Percentiles rank a stretch among this genome's conserved stretches.
Evolutionary conservation across 768 basidiomycete species (phyloP).

Genomic region (Tylopilus balloui): DNA sequence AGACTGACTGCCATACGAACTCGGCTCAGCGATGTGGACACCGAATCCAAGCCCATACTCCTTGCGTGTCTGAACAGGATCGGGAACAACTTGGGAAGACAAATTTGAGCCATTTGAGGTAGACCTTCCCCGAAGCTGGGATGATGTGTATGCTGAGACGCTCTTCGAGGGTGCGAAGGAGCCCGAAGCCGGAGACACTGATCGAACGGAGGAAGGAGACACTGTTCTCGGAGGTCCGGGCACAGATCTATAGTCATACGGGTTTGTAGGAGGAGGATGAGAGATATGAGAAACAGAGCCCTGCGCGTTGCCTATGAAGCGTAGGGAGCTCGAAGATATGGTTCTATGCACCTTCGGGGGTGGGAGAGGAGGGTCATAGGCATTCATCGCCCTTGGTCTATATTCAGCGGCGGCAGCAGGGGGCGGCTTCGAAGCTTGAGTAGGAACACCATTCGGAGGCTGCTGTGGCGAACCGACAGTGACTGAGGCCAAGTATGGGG

Average conservation of each 20-base stretch:
- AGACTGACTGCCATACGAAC: conserved; percentile 12
- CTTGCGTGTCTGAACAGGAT: conserved; percentile 21
- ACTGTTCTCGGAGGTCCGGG: conserved; percentile 27
- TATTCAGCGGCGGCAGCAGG: conserved; percentile 42
- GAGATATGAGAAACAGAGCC: conserved; percentile 7
- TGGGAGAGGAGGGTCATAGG: conserved; percentile 74
- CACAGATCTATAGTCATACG: conserved; percentile 19
- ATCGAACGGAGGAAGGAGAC: conserved; percentile 27
- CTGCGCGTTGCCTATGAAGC: conserved; percentile 18
- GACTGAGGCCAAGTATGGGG: conserved; percentile 21
- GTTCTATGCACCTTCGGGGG: conserved; percentile 37
- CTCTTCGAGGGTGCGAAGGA: conserved; percentile 36
- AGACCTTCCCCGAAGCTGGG: conserved; percentile 36
- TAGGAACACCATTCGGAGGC: conserved; percentile 19
- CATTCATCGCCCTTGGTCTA: conserved; percentile 63
- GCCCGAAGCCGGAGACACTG: conserved; percentile 27
- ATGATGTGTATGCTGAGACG: conserved; percentile 11
- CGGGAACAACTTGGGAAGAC: conserved; percentile 27
- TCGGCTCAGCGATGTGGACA: conserved; percentile 17
- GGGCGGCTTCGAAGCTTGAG: conserved; percentile 30
- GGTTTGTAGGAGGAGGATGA: conserved; percentile 9
- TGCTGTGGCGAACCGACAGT: conserved; percentile 11
- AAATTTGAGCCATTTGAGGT: conserved; percentile 43
- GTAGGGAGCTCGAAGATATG: conserved; percentile 24
- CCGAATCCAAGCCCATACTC: conserved; percentile 26